Evolutionary conservation across 768 basidiomycete species (phyloP).

Genomic region (Termitomyces titanicus): DNA sequence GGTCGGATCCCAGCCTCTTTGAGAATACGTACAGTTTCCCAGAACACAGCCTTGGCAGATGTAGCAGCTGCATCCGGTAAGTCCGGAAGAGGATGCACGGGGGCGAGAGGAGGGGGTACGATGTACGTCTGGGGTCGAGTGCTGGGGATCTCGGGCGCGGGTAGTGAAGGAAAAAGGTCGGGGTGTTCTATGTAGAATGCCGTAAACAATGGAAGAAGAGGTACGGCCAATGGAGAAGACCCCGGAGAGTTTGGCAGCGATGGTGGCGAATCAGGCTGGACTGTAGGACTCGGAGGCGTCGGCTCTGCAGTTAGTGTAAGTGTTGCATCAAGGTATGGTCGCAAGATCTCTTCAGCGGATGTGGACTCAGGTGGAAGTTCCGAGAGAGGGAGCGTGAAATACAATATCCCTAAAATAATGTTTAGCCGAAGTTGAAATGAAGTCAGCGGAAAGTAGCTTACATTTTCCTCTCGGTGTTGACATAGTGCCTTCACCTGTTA

Average conservation of each 20-base stretch:
- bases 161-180: neutral
- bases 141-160: neutral
- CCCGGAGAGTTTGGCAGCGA: constrained; percentile 12
- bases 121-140: constrained; percentile 6
- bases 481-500: constrained; percentile 71
- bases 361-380: constrained; percentile 6
- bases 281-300: neutral
- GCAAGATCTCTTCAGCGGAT: constrained; percentile 39
- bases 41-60: constrained; percentile 57
- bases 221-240: constrained; percentile 3
- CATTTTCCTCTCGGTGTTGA: constrained; percentile 74
- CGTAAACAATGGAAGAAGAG: constrained; percentile 43
- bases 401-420: constrained; percentile 49
- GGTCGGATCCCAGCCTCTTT: constrained; percentile 9
- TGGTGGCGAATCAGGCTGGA: neutral
- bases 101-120: constrained; percentile 26
- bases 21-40: constrained; percentile 35
- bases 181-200: constrained; percentile 52
- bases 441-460: constrained; percentile 29
- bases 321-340: constrained; percentile 55
- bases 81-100: constrained; percentile 41
- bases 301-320: constrained; percentile 26
- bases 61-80: constrained; percentile 52
- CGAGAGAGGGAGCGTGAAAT: constrained; percentile 50
- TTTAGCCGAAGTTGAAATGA: neutral